Conservation (phyloP, 192 early-diverging fungal species). For the Gaertneriomyces sp. region DNA sequence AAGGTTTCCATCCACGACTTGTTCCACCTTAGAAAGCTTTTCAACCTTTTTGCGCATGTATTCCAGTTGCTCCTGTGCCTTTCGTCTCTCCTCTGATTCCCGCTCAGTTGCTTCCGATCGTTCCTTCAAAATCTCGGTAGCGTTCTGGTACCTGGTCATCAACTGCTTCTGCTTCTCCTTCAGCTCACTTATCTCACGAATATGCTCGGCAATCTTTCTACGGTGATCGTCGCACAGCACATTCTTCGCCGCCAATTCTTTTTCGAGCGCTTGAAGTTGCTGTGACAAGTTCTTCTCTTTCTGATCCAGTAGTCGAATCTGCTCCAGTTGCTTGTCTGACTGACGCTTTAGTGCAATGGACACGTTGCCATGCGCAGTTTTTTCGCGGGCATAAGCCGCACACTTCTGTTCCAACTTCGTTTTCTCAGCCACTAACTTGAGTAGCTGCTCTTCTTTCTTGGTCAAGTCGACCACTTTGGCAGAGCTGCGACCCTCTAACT, state of each 20-base stretch:
- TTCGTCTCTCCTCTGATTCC: slow-evolving; percentile 8
- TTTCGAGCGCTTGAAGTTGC: slow-evolving; percentile 66
- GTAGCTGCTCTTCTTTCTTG: slow-evolving; percentile 75
- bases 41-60: slow-evolving; percentile 61
- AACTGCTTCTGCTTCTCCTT: slow-evolving; percentile 60
- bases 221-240: slow-evolving; percentile 49
- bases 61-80: slow-evolving; percentile 58
- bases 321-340: slow-evolving; percentile 80
- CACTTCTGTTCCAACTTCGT: slow-evolving; percentile 84
- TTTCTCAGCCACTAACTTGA: slow-evolving; percentile 77
- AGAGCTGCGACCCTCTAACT: slow-evolving; percentile 80
- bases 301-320: slow-evolving; percentile 75
- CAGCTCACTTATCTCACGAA: slow-evolving; percentile 55
- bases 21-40: slow-evolving; percentile 54
- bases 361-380: slow-evolving; percentile 59
- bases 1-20: slow-evolving; percentile 55
- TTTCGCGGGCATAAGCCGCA: slow-evolving; percentile 64
- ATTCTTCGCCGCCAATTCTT: slow-evolving; percentile 57
- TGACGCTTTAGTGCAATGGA: slow-evolving; percentile 68
- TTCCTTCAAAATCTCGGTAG: slow-evolving; percentile 3
- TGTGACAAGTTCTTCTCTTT: slow-evolving; percentile 64
- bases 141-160: slow-evolving; percentile 57
- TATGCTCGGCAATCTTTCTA: slow-evolving; percentile 54
- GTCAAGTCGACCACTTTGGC: slow-evolving; percentile 72
- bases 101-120: no score